Evolutionary conservation across 2,329 filamentous ascomycete species (phyloP).

Genomic region (Hortaea werneckii): DNA sequence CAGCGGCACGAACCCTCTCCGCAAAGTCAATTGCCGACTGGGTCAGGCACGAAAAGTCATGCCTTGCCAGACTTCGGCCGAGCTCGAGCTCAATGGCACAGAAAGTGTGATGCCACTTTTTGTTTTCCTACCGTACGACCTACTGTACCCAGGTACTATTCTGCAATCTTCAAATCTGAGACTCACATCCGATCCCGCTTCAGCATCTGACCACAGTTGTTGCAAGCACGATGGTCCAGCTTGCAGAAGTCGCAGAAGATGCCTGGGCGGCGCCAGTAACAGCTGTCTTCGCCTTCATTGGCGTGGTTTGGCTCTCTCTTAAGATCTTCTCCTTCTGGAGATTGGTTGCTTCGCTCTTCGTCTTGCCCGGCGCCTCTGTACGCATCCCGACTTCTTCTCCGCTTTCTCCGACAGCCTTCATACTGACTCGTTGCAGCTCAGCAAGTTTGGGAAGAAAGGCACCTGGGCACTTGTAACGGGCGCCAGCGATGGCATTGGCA

Average conservation of each 20-base stretch:
- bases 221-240: conserved; percentile 9
- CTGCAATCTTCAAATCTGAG: too few species aligned
- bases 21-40: neutral
- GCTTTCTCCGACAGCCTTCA: neutral
- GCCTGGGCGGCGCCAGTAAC: conserved; percentile 22
- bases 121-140: too few species aligned
- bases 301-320: conserved; percentile 26
- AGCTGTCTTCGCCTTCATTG: conserved; percentile 27
- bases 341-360: conserved; percentile 38
- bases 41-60: neutral
- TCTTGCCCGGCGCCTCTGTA: conserved; percentile 39
- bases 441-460: conserved; percentile 80
- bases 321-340: conserved; percentile 38
- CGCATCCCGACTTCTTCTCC: conserved; percentile 6
- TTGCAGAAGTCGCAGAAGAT: conserved; percentile 14
- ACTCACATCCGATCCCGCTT: neutral
- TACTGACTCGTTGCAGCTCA: conserved; percentile 49
- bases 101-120: too few species aligned
- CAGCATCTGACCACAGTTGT: conserved; percentile 8
- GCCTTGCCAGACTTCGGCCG: too few species aligned
- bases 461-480: conserved; percentile 93
- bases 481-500: conserved; percentile 91
- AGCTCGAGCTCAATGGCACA: too few species aligned
- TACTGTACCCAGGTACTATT: too few species aligned
- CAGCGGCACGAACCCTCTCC: neutral